phyloP scores from a whole-genome alignment of 2,329 filamentous ascomycete species.

The Epichloe aotearoae region DNA sequence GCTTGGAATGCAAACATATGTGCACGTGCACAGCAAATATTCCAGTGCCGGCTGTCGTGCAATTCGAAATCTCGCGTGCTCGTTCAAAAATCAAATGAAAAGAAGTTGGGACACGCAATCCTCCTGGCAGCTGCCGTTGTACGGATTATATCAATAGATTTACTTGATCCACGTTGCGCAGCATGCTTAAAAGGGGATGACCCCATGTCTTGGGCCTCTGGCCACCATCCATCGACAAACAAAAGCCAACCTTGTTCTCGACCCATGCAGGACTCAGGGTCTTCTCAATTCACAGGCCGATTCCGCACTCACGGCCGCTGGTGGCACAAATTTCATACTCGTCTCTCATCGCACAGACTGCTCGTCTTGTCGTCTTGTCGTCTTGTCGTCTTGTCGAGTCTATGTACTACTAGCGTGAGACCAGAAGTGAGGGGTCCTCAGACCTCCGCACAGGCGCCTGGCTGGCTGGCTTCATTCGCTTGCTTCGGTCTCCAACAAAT shows the following conservation, averaged over 20 bases:
- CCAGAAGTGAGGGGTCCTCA: neutral
- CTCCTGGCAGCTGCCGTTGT: neutral
- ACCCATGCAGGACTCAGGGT: neutral
- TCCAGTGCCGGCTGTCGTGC: too few species aligned
- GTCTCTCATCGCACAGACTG: neutral
- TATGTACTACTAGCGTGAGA: too few species aligned
- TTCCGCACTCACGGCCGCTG: neutral
- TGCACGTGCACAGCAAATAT: neutral
- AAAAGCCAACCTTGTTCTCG: neutral
- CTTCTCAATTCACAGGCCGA: neutral
- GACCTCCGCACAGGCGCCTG: too few species aligned
- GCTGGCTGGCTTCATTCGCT: too few species aligned
- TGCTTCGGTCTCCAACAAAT: too few species aligned
- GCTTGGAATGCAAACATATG: neutral
- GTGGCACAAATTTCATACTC: too few species aligned
- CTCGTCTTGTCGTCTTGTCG: neutral
- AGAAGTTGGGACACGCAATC: too few species aligned
- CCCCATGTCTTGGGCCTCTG: neutral
- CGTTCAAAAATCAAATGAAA: too few species aligned
- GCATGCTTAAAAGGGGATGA: neutral
- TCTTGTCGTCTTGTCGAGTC: neutral
- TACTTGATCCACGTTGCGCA: neutral
- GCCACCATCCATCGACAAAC: neutral
- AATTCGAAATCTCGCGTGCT: too few species aligned
- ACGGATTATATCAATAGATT: neutral